Base-by-base conservation (phyloP, 2,329 filamentous ascomycete species). In the Colletotrichum nymphaeae region DNA sequence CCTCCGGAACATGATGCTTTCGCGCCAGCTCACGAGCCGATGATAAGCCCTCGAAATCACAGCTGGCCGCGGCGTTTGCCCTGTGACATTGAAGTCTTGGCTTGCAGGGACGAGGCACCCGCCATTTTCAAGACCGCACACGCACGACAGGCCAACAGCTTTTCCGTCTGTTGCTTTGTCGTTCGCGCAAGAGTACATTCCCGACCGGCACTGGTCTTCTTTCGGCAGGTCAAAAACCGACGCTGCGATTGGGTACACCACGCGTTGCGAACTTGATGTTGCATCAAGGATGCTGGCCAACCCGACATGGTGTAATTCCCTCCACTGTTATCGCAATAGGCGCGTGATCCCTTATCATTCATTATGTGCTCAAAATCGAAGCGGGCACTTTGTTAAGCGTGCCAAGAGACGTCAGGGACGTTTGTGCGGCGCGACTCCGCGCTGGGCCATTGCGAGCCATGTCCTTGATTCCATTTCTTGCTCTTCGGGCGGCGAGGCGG, bases 341-440 rank as follows among this genome's bases (percentile, higher is more conserved):
- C 70, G 70, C 66, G 59, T 59, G 65, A 59, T 58, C 19, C 9
- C 28, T 37, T 26, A 37, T 22, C 14, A 32, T 26, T 67, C 37
- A 53, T 69, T 52, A 46, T 59, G 28, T 58, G 28, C 37, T 59
- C 30, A 14, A 35, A 55, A 55, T 55, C 30, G 26, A 64, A 35
- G 32, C 32, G 1, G 32, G 12, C 22, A 53, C 42, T 19, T 28
- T 35, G 26, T 37, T 8, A 49, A 16, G 59, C 53, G n/a, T 11
- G 70, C 70, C 70, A 73, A 73, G 70, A 58, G 28, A 26, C 63
- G 37, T 55, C 57, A 16, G 22, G 69, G 14, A 62, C 69, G 42
- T 67, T 71, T 67, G 63, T 63, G 26, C 69, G 49, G 56, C 57
- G 58, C 65, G 37, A 32, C 37, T 68, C 64, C 63, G 32, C 55